Base-by-base conservation (phyloP, 1,284 basidiomycete species). In the Rhodotorula sp. region DNA sequence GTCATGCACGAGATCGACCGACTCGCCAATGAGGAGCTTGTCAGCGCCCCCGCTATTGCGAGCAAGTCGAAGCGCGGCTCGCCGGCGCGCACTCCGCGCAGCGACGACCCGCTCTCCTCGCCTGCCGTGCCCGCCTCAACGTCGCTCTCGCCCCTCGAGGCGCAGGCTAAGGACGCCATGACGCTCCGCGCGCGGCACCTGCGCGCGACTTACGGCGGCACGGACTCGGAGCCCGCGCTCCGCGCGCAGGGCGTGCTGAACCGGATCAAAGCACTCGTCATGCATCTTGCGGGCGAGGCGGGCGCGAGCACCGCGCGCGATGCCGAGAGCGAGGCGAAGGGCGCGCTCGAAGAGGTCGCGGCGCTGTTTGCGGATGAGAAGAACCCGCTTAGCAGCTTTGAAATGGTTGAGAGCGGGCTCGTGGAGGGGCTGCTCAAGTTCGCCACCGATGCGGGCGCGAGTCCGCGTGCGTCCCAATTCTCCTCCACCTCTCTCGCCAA, bases 401-500 rank as follows among this genome's bases (percentile, higher is more conserved):
- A 99, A 83, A 83, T 99, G 54, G 84, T 97, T 66, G 91, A 97
- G 79, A 96, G 93, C 78, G 96, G 95, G 5, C 86, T 97, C 1
- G 90, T 98, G 2, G 94, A 97, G 76, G 89, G 89, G 5, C 81
- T 99, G 55, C 86, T 98, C 66, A 86, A 87, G 59, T 94, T 94
- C 82, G 88, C 92, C 9, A 91, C 90, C 6, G 88, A 89, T 71
- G 83, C 86, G 57, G 86, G 86, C 15, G 84, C 86, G 57, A 82
- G 82, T 58, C 84, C 89, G 89, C 79, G 74, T 75, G 55, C 56
- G 71, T 64, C 5, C 9, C 29, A n/a, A n/a, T n/a, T n/a, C 15
- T 6, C 17, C 17, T 36, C 27, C 39, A n/a, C 21, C 9, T n/a
- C 34, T 27, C 36, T 44, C 3, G 13, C 36, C 15, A 36, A 48